phyloP scores from a whole-genome alignment of 306 rosid species.

The Gillenia trifoliata region DNA sequence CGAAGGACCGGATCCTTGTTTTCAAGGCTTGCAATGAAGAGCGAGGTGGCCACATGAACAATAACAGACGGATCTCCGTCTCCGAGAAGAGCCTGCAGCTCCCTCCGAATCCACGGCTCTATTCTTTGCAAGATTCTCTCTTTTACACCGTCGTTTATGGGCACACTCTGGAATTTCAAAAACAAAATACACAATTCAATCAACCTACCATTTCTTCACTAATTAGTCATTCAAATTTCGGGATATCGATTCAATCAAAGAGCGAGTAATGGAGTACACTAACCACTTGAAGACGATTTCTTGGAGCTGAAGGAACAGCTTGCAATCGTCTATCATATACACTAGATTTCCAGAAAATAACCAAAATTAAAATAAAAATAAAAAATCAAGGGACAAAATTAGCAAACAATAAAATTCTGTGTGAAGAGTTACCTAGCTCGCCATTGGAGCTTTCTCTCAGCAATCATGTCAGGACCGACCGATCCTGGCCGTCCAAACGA shows the following conservation, averaged over 20 bases:
- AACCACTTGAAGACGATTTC: slow-evolving; percentile 28
- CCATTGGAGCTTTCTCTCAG: slow-evolving; percentile 51
- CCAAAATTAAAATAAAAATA: background rate
- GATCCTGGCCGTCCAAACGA: slow-evolving; percentile 50
- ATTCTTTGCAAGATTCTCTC: slow-evolving; percentile 35
- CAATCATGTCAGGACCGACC: slow-evolving; percentile 29
- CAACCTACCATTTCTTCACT: background rate
- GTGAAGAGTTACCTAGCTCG: slow-evolving; percentile 39
- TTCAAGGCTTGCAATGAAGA: slow-evolving; percentile 38
- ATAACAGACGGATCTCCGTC: slow-evolving; percentile 50
- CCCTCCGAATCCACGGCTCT: slow-evolving; percentile 62
- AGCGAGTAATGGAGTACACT: background rate
- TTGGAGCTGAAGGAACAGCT: slow-evolving; percentile 33
- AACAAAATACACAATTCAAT: background rate
- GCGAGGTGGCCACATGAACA: slow-evolving; percentile 48
- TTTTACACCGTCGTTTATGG: slow-evolving; percentile 19
- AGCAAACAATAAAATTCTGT: background rate
- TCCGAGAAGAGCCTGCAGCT: slow-evolving; percentile 47
- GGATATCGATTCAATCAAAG: background rate
- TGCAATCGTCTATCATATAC: slow-evolving; percentile 27
- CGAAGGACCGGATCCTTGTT: slow-evolving; percentile 16
- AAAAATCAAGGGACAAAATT: background rate
- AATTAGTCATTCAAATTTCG: background rate
- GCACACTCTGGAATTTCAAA: slow-evolving; percentile 19
- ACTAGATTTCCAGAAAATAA: slow-evolving; percentile 16